Evolutionary conservation across 495 filamentous ascomycete genomes (phyloP).

Genomic region (Penicillium coprophilum): DNA sequence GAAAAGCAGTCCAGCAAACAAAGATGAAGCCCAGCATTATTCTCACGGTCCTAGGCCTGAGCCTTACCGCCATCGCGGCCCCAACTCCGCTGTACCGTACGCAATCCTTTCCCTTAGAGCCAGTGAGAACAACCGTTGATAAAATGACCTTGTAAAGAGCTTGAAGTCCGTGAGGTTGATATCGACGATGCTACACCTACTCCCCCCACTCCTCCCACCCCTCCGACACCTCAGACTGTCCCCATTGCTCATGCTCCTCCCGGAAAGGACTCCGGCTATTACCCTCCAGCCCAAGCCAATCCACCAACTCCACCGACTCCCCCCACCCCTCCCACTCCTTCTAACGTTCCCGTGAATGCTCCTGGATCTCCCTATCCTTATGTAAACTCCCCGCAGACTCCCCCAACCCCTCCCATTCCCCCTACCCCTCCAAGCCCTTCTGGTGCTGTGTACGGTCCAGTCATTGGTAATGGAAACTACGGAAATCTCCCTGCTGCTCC

Average conservation of each 20-base stretch:
- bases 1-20: background rate
- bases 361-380: no score
- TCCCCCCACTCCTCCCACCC: background rate
- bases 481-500: background rate
- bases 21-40: background rate
- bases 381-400: no score
- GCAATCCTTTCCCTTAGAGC: background rate
- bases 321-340: no score
- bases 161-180: background rate
- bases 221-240: background rate
- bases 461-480: background rate
- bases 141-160: background rate
- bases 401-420: background rate
- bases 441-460: background rate
- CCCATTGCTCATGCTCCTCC: background rate
- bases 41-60: background rate
- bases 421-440: background rate
- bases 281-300: background rate
- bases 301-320: background rate
- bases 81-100: background rate
- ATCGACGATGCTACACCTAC: background rate
- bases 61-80: background rate
- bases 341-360: no score
- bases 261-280: background rate
- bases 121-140: background rate